Percentiles rank a stretch among this genome's conserved stretches.
Evolutionary conservation across 2,329 filamentous ascomycete genomes (phyloP).

Genomic region (Huntiella moniliformis): DNA sequence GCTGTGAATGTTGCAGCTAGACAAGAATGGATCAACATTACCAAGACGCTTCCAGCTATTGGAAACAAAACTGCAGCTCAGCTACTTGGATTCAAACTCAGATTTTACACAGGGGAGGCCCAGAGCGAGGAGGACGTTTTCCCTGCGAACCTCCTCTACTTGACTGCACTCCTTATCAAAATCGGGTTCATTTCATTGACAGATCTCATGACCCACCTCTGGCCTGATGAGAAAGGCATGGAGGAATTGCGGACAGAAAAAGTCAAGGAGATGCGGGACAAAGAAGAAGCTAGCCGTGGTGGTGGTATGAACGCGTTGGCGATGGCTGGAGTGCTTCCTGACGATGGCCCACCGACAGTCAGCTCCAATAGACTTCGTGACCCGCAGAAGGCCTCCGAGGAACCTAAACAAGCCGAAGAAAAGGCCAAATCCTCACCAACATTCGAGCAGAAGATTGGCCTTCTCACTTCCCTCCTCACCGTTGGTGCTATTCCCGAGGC

Average conservation of each 20-base stretch:
- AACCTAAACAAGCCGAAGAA: conserved; percentile 21
- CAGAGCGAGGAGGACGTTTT: conserved; percentile 58
- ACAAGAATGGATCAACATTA: conserved; percentile 59
- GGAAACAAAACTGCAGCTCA: conserved; percentile 89
- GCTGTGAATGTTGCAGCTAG: conserved; percentile 36
- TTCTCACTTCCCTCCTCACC: conserved; percentile 69
- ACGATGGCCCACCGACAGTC: conserved; percentile 45
- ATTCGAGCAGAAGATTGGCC: conserved; percentile 67
- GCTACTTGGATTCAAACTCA: conserved; percentile 87
- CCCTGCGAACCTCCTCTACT: conserved; percentile 80
- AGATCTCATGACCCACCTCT: conserved; percentile 83
- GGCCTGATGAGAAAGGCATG: conserved; percentile 73
- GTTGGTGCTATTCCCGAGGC: conserved; percentile 88
- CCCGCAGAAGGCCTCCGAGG: conserved; percentile 11
- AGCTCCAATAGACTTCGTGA: conserved; percentile 27
- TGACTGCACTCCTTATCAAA: conserved; percentile 85
- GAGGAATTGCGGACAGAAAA: conserved; percentile 49
- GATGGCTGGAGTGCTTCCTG: conserved; percentile 68
- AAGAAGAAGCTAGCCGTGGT: conserved; percentile 50
- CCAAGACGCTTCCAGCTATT: conserved; percentile 61
- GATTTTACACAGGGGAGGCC: conserved; percentile 73
- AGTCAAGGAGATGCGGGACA: conserved; percentile 57
- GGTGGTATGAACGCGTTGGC: conserved; percentile 66
- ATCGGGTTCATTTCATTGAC: conserved; percentile 86
- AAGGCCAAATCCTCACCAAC: conserved; percentile 47